Conservation (phyloP, 2,329 filamentous ascomycete species). For the Xylariaceae sp. region DNA sequence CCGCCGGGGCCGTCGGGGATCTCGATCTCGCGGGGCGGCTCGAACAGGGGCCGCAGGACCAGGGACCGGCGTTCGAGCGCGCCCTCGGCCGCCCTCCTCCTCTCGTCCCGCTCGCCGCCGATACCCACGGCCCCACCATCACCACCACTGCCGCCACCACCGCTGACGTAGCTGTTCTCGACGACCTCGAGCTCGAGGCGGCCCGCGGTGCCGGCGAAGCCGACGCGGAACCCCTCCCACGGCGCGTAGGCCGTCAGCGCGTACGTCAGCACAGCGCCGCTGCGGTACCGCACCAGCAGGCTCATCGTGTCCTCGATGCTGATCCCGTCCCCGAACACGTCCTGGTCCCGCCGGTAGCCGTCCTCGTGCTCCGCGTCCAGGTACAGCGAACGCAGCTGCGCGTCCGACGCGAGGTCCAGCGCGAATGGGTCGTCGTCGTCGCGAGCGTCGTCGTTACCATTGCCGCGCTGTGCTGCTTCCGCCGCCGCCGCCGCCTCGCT, state of each 20-base stretch:
- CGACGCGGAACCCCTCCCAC: conserved; percentile 53
- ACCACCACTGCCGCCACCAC: conserved; percentile 51
- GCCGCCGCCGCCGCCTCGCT: conserved; percentile 44
- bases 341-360: conserved; percentile 53
- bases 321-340: conserved; percentile 55
- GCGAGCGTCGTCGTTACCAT: not conserved
- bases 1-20: conserved; percentile 44
- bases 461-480: no score
- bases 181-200: conserved; percentile 54
- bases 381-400: conserved; percentile 50
- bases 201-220: conserved; percentile 51
- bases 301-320: conserved; percentile 60
- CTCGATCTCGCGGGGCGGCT: conserved; percentile 47
- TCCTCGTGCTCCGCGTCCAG: conserved; percentile 58
- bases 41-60: conserved; percentile 45
- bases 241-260: conserved; percentile 53
- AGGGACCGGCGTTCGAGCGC: conserved; percentile 42
- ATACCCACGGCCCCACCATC: no score
- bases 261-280: conserved; percentile 51
- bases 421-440: conserved; percentile 51
- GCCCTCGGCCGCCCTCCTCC: conserved; percentile 47
- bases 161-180: conserved; percentile 55
- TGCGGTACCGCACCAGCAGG: conserved; percentile 49
- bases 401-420: conserved; percentile 43
- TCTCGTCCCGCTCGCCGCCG: no score